Evolutionary conservation across 2,329 filamentous ascomycete genomes (phyloP).

Genomic region (Ceratocystis eucalypticola): DNA sequence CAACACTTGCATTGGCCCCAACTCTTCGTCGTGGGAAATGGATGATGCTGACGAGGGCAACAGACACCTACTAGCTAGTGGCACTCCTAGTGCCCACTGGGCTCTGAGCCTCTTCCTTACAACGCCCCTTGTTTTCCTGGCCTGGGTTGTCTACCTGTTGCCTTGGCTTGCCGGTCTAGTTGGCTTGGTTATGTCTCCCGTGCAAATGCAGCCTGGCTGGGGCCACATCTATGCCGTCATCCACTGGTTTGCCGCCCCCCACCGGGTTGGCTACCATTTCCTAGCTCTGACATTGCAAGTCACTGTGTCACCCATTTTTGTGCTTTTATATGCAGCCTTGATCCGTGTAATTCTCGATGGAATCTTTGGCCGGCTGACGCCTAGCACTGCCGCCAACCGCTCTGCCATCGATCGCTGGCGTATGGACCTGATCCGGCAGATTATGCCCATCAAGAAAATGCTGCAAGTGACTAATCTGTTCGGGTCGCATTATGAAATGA

Average conservation of each 20-base stretch:
- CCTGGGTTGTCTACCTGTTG: conserved; percentile 31
- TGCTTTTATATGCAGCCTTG: conserved; percentile 31
- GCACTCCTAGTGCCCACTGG: conserved; percentile 33
- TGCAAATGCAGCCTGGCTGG: conserved; percentile 25
- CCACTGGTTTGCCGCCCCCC: conserved; percentile 36
- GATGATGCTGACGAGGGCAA: conserved; percentile 35
- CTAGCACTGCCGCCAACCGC: conserved; percentile 23
- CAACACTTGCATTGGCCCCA: conserved; percentile 40
- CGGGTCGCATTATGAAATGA: conserved; percentile 42
- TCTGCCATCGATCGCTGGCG: conserved; percentile 33
- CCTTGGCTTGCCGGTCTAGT: conserved; percentile 35
- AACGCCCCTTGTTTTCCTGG: conserved; percentile 29
- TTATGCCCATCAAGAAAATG: conserved; percentile 33
- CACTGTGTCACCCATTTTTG: conserved; percentile 31
- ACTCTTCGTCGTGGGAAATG: conserved; percentile 44
- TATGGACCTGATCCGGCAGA: conserved; percentile 30
- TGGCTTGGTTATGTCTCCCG: conserved; percentile 32
- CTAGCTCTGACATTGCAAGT: conserved; percentile 32
- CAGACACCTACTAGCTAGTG: conserved; percentile 31
- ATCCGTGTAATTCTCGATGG: conserved; percentile 31
- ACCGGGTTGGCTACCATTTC: conserved; percentile 38
- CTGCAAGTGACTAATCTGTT: conserved; percentile 38
- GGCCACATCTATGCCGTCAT: conserved; percentile 30
- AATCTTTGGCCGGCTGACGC: conserved; percentile 29
- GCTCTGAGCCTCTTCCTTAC: conserved; percentile 31